phyloP scores from a whole-genome alignment of 805 yeast genomes.

The Metschnikowia kunwiensis region DNA sequence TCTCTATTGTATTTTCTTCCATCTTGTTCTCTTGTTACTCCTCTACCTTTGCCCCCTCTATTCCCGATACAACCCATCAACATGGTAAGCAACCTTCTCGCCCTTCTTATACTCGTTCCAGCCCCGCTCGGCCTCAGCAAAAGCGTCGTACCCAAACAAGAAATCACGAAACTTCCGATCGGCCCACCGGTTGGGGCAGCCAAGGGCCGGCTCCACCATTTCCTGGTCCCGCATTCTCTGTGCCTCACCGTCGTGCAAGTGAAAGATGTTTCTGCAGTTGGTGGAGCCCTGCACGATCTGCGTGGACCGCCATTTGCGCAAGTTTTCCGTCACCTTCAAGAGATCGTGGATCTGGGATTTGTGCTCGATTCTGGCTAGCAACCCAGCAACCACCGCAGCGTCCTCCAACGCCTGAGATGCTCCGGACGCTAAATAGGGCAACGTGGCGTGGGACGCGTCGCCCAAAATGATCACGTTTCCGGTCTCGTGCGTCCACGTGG shows the following conservation, averaged over 20 bases:
- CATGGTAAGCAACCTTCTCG: not conserved
- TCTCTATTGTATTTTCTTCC: too few species aligned
- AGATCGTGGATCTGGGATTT: conserved; percentile 21
- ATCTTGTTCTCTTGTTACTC: too few species aligned
- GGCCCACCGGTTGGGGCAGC: conserved; percentile 25
- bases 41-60: too few species aligned
- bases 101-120: conserved; percentile 13
- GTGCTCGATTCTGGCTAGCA: conserved; percentile 17
- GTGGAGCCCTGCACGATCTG: conserved; percentile 14
- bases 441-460: conserved; percentile 36
- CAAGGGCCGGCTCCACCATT: conserved; percentile 16
- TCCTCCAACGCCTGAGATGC: conserved; percentile 35
- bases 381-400: conserved; percentile 27
- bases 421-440: conserved; percentile 33
- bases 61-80: conserved; percentile 1
- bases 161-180: conserved; percentile 26
- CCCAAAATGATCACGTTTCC: conserved; percentile 31
- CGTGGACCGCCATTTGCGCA: conserved; percentile 7
- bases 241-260: conserved; percentile 26
- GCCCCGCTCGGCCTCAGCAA: conserved; percentile 22
- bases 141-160: conserved; percentile 26
- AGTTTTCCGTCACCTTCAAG: conserved; percentile 9
- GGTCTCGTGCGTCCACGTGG: conserved; percentile 25
- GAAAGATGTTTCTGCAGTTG: conserved; percentile 21
- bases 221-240: conserved; percentile 24